Conservation (phyloP, 208 protist species). For the Trichomonas tenax region DNA sequence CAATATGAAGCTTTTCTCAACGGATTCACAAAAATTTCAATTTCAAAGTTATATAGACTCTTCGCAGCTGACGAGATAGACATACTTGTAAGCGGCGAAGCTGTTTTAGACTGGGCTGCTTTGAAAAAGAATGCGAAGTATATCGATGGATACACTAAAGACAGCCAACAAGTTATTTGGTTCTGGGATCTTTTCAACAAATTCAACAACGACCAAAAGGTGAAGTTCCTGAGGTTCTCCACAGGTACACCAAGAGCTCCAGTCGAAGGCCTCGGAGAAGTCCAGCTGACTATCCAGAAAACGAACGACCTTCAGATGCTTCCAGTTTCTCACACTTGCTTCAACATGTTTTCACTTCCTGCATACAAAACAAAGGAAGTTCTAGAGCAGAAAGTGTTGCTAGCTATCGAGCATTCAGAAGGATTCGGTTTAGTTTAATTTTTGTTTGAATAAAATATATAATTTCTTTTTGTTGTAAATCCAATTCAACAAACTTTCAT, state of each 20-base stretch:
- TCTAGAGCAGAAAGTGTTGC: slow-evolving; percentile 44
- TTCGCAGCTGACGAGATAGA: slow-evolving; percentile 2
- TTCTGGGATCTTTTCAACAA: slow-evolving; percentile 49
- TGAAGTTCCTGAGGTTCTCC: slow-evolving; percentile 45
- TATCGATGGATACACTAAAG: slow-evolving; percentile 46
- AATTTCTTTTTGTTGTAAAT: too few relatives aligned
- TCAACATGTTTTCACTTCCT: slow-evolving; percentile 61
- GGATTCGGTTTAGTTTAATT: slow-evolving; percentile 39
- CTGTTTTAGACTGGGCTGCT: neutral
- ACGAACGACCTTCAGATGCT: slow-evolving; percentile 38
- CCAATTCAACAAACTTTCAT: too few relatives aligned
- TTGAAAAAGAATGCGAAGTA: neutral
- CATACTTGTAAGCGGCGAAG: neutral
- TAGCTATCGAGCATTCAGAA: slow-evolving; percentile 35
- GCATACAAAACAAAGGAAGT: slow-evolving; percentile 53
- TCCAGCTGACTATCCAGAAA: slow-evolving; percentile 25
- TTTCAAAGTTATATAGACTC: neutral
- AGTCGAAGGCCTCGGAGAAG: neutral
- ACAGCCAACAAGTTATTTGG: slow-evolving; percentile 28
- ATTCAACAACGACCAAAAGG: slow-evolving; percentile 40
- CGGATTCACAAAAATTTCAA: neutral
- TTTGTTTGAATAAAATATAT: neutral
- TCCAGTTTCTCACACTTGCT: slow-evolving; percentile 66
- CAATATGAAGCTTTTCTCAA: neutral
- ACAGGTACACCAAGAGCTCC: slow-evolving; percentile 39